phyloP scores from a whole-genome alignment of 1,284 basidiomycete species.

The Naganishia sp. region DNA sequence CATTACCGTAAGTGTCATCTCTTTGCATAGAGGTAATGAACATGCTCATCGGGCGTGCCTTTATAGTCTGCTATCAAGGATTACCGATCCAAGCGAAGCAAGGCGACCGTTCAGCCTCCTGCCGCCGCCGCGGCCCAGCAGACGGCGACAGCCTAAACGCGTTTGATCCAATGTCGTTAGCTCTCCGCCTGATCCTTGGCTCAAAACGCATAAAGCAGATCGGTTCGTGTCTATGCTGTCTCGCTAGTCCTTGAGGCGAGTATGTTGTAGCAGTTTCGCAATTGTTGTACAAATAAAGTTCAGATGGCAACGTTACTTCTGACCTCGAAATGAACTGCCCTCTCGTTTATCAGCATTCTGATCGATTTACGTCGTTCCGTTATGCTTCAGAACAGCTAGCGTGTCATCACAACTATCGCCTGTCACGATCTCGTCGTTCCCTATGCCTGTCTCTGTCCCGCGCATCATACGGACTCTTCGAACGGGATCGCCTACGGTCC shows the following conservation, averaged over 20 bases:
- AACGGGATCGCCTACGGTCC: constrained; percentile 26
- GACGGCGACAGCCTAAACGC: constrained; percentile 12
- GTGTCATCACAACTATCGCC: neutral
- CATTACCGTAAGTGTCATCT: constrained; percentile 60
- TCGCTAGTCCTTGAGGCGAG: neutral
- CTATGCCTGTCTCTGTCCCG: constrained; percentile 37
- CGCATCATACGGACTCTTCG: constrained; percentile 27
- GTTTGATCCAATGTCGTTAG: neutral
- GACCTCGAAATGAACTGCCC: neutral
- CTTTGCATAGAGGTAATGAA: neutral
- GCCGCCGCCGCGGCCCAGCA: constrained; percentile 6
- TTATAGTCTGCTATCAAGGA: constrained; percentile 83
- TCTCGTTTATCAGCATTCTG: too few species aligned
- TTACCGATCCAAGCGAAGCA: constrained; percentile 76
- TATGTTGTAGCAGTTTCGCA: neutral
- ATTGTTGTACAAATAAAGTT: constrained; percentile 12
- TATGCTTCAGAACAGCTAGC: too few species aligned
- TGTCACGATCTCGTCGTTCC: constrained; percentile 29
- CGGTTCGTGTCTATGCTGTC: neutral
- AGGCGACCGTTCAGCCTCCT: constrained; percentile 31
- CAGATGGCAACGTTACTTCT: neutral
- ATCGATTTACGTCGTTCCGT: neutral
- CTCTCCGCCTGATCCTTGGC: neutral
- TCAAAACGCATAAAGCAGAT: constrained; percentile 8
- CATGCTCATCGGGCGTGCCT: neutral